phyloP scores from a whole-genome alignment of 352 stramenopile genomes.

The Globisporangium cederbergense region DNA sequence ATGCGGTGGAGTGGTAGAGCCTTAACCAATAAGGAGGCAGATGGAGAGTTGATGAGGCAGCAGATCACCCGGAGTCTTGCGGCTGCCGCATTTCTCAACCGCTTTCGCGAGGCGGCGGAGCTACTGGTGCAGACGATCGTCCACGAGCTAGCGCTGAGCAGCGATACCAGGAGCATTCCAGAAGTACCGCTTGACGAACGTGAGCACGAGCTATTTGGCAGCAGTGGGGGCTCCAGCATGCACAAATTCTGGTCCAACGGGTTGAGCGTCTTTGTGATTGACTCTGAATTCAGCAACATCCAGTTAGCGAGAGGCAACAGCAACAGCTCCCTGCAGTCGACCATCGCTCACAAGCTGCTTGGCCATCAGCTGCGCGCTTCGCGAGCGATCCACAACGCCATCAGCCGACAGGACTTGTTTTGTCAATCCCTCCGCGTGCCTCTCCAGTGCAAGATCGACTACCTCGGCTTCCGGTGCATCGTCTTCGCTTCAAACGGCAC shows the following conservation, averaged over 20 bases:
- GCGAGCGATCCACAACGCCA: constrained; percentile 26
- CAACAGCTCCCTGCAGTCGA: constrained; percentile 1
- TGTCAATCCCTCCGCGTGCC: constrained; percentile 26
- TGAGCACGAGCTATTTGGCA: not conserved
- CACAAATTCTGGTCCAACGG: constrained; percentile 31
- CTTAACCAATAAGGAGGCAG: not conserved
- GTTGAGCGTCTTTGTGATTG: constrained; percentile 34
- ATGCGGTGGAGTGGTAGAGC: not conserved
- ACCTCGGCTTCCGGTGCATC: constrained; percentile 50
- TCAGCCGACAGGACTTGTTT: constrained; percentile 9
- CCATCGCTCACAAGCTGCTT: constrained; percentile 29
- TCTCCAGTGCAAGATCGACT: constrained; percentile 58
- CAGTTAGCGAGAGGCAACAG: not conserved
- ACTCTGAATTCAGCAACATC: not conserved
- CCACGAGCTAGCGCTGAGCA: constrained; percentile 27
- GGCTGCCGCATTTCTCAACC: constrained; percentile 27
- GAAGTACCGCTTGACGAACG: not conserved
- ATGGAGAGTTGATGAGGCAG: not conserved
- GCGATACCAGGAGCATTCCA: constrained; percentile 17
- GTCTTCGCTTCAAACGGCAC: constrained; percentile 31
- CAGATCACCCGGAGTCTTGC: constrained; percentile 20
- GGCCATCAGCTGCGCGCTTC: constrained; percentile 53
- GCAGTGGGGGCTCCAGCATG: not conserved
- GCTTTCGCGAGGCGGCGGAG: constrained; percentile 42
- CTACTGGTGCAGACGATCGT: constrained; percentile 29